Conservation (phyloP, 2,329 filamentous ascomycete genomes). For the Sodiomyces alkalinus region DNA sequence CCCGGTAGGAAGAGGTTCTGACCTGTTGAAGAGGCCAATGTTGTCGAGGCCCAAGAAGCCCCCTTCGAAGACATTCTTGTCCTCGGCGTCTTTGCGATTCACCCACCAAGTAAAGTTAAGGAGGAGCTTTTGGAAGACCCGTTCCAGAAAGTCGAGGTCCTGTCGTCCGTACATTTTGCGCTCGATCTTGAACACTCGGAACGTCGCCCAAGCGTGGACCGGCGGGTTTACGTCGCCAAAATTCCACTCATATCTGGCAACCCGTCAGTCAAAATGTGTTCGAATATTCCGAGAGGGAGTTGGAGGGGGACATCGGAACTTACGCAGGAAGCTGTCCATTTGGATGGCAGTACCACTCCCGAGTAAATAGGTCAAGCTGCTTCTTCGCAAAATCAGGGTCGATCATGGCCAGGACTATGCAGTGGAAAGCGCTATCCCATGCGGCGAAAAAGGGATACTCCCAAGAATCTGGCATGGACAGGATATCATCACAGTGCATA, state of each 20-base stretch:
- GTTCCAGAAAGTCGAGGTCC: conserved; percentile 87
- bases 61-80: conserved; percentile 95
- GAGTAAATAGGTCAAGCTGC: conserved; percentile 86
- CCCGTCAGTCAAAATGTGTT: background rate
- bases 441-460: conserved; percentile 97
- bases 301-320: too few relatives aligned
- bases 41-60: conserved; percentile 94
- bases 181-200: conserved; percentile 95
- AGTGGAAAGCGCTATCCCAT: conserved; percentile 96
- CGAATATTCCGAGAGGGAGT: background rate
- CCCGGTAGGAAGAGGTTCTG: conserved; percentile 83
- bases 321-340: conserved; percentile 89
- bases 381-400: conserved; percentile 97
- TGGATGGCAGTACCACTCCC: conserved; percentile 98
- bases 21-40: conserved; percentile 94
- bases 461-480: conserved; percentile 98
- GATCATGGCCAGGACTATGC: conserved; percentile 90
- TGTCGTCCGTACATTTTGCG: conserved; percentile 92
- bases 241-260: conserved; percentile 68
- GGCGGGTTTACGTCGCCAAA: conserved; percentile 95
- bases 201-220: conserved; percentile 91
- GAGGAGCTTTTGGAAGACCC: conserved; percentile 89
- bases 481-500: conserved; percentile 83
- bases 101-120: conserved; percentile 99
- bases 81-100: conserved; percentile 85